Percentiles rank a stretch among this genome's conserved stretches.
Conservation (phyloP, 2,329 filamentous ascomycete genomes). For the Emmonsia crescens region DNA sequence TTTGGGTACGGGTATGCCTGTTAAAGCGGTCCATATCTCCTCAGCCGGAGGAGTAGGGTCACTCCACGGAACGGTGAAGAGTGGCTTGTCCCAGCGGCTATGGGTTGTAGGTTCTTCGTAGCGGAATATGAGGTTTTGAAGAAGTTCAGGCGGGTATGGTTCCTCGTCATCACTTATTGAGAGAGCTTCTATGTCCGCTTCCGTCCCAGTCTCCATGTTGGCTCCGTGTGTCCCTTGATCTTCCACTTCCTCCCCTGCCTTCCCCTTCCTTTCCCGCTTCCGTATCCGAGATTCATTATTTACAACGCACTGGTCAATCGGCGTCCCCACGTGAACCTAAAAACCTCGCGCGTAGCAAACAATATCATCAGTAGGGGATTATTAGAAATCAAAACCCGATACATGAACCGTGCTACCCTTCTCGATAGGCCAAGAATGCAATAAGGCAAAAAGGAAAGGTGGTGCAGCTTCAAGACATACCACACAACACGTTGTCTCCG, state of each 20-base stretch:
- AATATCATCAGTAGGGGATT: neutral
- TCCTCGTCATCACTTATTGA: constrained; percentile 19
- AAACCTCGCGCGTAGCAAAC: neutral
- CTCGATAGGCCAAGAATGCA: neutral
- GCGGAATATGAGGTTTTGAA: constrained; percentile 54
- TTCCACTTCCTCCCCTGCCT: constrained; percentile 3
- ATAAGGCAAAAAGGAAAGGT: neutral
- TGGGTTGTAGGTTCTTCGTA: constrained; percentile 59
- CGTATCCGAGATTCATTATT: constrained; percentile 38
- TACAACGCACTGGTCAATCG: constrained; percentile 43
- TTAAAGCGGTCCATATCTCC: constrained; percentile 50
- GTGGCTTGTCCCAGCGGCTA: constrained; percentile 54
- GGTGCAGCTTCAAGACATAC: constrained; percentile 29
- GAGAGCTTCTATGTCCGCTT: constrained; percentile 3
- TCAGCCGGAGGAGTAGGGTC: constrained; percentile 46
- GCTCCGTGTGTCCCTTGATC: neutral
- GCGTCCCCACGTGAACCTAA: constrained; percentile 49
- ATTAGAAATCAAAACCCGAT: neutral
- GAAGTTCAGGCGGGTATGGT: constrained; percentile 44
- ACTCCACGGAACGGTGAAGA: constrained; percentile 50
- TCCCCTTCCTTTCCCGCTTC: constrained; percentile 10
- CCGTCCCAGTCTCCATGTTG: neutral
- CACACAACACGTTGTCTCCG: constrained; percentile 51
- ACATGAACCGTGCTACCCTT: neutral
- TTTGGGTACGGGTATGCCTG: constrained; percentile 27